Base-by-base conservation (phyloP, 2,329 filamentous ascomycete species). In the Trichoderma asperellum region DNA sequence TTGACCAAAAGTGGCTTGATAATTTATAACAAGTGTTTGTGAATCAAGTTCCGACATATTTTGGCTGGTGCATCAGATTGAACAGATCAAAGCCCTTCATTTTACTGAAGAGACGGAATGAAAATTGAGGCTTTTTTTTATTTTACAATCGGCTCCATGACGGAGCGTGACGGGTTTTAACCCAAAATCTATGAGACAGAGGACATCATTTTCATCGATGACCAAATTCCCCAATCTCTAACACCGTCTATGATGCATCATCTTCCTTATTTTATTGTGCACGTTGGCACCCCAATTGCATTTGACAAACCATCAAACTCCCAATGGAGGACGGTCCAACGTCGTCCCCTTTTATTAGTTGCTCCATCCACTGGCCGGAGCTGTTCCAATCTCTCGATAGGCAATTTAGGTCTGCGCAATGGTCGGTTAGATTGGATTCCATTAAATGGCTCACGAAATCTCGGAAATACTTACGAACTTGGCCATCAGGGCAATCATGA, bases 401-500 rank as follows among this genome's bases (percentile, higher is more conserved):
- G 74, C 72, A 74, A 75, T 76, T 81, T 80, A 81, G 72, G 80
- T 81, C 80, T 81, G 63, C 1, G 34, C 8, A 16, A 8, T 32
- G 10, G 29, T 52, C 6, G 47, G 37, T 57, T 62, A 66, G 70
- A 40, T 40, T 40, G 68, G 10, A 40, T 34, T 43, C 27, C 35
- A 49, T 24, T 14, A 18, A n/a, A 37, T 34, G 8, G 21, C n/a
- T 18, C 43, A 49, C 55, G 24, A 47, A 16, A n/a, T 2, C 43
- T 71, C 53, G 65, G 43, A n/a, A 55, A n/a, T 68, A 89, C 87
- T 78, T 88, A 92, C 89, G 86, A 92, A 92, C 88, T 94, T 94
- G 91, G 91, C 92, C 91, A 94, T 94, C 87, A 94, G 92, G 86
- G 91, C 91, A 93, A 94, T 89, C 91, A 94, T 94, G 81, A 93